These are phyloP conservation scores for Trametes elegans DNA, from an alignment of 768 basidiomycete genomes.

Conservation along the genomic window DNA sequence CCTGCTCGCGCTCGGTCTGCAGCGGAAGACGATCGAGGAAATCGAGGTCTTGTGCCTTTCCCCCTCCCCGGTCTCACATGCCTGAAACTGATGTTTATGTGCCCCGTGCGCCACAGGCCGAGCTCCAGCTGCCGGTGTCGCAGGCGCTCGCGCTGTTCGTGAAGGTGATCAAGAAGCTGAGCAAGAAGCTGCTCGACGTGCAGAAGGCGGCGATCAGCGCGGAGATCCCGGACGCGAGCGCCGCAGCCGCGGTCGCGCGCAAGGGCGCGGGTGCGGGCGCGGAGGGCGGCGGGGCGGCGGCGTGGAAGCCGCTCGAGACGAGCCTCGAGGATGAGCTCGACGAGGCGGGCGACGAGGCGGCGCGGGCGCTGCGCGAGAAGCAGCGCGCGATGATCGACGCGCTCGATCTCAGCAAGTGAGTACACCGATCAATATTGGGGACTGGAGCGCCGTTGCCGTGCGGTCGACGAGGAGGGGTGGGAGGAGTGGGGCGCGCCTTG, in stretches of 20 bases:
- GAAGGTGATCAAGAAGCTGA: constrained; percentile 86
- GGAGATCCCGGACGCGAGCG: constrained; percentile 49
- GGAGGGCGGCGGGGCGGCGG: constrained; percentile 16
- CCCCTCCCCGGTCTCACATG: neutral
- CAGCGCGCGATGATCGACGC: constrained; percentile 88
- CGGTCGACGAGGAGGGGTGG: no score
- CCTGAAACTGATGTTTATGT: no score
- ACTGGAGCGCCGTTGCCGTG: neutral
- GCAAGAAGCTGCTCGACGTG: constrained; percentile 69
- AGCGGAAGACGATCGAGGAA: constrained; percentile 86
- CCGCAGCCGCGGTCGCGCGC: constrained; percentile 20
- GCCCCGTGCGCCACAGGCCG: constrained; percentile 43
- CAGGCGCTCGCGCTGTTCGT: constrained; percentile 89
- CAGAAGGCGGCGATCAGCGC: constrained; percentile 76
- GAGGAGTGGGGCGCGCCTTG: neutral
- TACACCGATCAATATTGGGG: constrained; percentile 12
- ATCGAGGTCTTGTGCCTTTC: constrained; percentile 60
- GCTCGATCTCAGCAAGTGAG: constrained; percentile 86
- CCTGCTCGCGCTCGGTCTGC: constrained; percentile 83
- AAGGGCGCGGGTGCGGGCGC: constrained; percentile 18
- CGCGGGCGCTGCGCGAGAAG: constrained; percentile 53
- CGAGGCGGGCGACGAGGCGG: constrained; percentile 71
- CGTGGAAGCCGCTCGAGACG: constrained; percentile 30
- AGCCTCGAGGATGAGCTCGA: constrained; percentile 33
- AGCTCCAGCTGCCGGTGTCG: constrained; percentile 80